These are phyloP conservation scores for Sclerotinia glacialis DNA, from an alignment of 2,329 filamentous ascomycete genomes.

Conservation along the genomic window DNA sequence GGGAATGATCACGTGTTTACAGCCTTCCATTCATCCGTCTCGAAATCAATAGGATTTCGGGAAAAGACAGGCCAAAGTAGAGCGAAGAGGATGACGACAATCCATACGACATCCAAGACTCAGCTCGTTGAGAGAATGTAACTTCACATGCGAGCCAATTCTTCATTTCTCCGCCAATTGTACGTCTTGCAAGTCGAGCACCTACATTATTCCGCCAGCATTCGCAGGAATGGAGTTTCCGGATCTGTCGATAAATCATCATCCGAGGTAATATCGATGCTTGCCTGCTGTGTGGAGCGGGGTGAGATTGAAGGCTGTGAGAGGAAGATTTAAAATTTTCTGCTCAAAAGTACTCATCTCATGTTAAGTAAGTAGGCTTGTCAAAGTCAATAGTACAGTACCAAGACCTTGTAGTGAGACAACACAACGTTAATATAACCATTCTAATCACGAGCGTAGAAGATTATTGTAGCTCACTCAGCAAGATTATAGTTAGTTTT, in stretches of 20 bases:
- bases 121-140: not conserved
- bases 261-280: conserved; percentile 7
- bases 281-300: not conserved
- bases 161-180: conserved; percentile 8
- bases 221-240: conserved; percentile 3
- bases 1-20: not conserved
- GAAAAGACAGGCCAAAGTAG: not conserved
- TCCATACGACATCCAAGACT: not conserved
- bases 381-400: not conserved
- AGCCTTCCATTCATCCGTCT: not conserved
- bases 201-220: not conserved
- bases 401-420: conserved; percentile 2
- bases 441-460: not conserved
- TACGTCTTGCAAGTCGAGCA: not conserved
- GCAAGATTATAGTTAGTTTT: not conserved
- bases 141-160: not conserved
- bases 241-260: not conserved
- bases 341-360: not conserved
- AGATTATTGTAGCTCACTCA: not conserved
- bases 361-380: no score
- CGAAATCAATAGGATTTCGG: not conserved
- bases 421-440: not conserved
- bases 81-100: no score
- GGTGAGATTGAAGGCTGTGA: not conserved
- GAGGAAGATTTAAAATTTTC: not conserved